These are phyloP conservation scores for Solanum hybrid DNA, from an alignment of 305 asterid genomes.

Conservation along the genomic window DNA sequence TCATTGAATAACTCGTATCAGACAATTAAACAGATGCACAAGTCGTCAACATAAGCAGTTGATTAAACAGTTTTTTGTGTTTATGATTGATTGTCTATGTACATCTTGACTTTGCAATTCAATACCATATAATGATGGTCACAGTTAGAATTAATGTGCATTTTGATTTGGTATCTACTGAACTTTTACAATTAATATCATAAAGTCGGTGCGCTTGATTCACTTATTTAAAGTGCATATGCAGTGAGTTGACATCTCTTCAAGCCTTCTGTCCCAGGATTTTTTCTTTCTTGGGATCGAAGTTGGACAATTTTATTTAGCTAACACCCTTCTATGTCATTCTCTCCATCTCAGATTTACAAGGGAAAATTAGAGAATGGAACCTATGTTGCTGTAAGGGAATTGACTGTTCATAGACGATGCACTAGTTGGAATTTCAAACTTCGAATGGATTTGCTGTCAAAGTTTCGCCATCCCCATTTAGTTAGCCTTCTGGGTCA, in stretches of 20 bases:
- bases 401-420: conserved; percentile 39
- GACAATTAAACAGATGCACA: background rate
- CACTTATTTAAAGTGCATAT: background rate
- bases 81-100: background rate
- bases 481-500: conserved; percentile 68
- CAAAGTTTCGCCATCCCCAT: conserved; percentile 60
- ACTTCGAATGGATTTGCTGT: conserved; percentile 50
- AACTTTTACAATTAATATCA: background rate
- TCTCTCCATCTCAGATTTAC: conserved; percentile 34
- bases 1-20: background rate
- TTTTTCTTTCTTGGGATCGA: background rate
- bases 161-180: background rate
- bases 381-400: conserved; percentile 36
- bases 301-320: background rate
- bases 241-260: background rate
- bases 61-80: background rate
- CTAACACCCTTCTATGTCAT: background rate
- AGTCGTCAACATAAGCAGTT: background rate
- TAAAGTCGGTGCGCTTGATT: background rate
- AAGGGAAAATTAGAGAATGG: conserved; percentile 50
- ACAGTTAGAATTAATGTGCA: background rate
- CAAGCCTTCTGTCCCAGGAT: background rate
- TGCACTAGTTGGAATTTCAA: conserved; percentile 54
- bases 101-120: background rate
- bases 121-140: background rate